Evolutionary conservation across 805 yeast genomes (phyloP).

Genomic region (Yarrowia sp.): DNA sequence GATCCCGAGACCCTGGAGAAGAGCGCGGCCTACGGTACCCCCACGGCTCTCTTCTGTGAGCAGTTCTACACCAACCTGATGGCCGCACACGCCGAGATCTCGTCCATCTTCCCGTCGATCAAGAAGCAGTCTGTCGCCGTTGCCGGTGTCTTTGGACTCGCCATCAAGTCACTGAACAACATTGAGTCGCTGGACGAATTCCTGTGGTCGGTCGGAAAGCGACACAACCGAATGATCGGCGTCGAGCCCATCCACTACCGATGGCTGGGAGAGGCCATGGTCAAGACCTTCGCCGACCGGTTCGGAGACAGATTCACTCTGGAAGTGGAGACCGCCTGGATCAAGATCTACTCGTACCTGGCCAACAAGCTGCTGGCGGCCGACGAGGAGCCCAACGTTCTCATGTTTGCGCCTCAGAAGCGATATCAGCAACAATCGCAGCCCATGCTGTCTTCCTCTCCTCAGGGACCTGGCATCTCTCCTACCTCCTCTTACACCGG

Average conservation of each 20-base stretch:
- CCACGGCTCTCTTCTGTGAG: constrained; percentile 64
- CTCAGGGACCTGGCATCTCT: neutral
- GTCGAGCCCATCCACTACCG: constrained; percentile 48
- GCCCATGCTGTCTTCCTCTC: constrained; percentile 3
- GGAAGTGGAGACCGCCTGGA: constrained; percentile 38
- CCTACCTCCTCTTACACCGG: constrained; percentile 1
- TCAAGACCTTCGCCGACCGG: constrained; percentile 35
- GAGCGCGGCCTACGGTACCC: neutral
- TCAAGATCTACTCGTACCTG: constrained; percentile 36
- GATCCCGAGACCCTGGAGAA: constrained; percentile 23
- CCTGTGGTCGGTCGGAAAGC: constrained; percentile 61
- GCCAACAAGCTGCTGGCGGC: constrained; percentile 36
- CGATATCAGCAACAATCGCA: neutral
- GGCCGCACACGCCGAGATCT: constrained; percentile 58
- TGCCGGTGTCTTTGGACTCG: constrained; percentile 72
- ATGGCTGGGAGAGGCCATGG: constrained; percentile 35
- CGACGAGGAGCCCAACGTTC: constrained; percentile 40
- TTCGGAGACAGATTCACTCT: constrained; percentile 33
- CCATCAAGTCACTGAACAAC: constrained; percentile 63
- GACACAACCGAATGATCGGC: constrained; percentile 72
- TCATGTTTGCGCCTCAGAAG: constrained; percentile 16
- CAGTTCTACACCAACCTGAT: constrained; percentile 73
- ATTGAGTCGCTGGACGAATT: constrained; percentile 57
- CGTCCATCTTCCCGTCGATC: constrained; percentile 66
- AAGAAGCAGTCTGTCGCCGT: constrained; percentile 76